Evolutionary conservation across 352 stramenopile genomes (phyloP), one percentile per base, ranked within the genome.

Genomic region (Pythium dissimile): DNA sequence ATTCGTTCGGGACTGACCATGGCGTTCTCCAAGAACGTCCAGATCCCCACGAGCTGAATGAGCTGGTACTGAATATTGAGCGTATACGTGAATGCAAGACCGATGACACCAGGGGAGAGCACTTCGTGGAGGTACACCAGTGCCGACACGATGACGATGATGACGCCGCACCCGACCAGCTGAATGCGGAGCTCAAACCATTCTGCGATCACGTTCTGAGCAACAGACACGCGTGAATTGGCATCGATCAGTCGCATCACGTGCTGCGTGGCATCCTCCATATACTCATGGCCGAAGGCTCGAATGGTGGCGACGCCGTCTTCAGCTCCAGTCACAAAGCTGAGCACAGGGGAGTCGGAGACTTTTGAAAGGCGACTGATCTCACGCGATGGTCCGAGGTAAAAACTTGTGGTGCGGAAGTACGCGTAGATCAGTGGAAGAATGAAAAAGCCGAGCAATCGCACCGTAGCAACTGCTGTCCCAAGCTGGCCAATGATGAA

Each of bases 361-460:
- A 75, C 56, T 43, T 72, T 77, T 37, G 41, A 23, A 6, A 86
- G 62, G 1, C 73, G 66, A 23, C 45, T 47, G 28, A 82, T 66
- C 15, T 82, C 76, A n/a, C 75, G 71, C 20, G 69, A 81, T 2
- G 75, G 61, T 18, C 35, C 51, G 32, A 84, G 32, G 30, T 78
- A 82, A 35, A 78, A 69, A 20, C 55, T 58, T 3, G 59, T 64
- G 3, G 75, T 48, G 32, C 64, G 58, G 15, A 92, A 73, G 65
- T 97, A 97, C 1, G 91, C 34, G n/a, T 88, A 89, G n/a, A 74
- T 65, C 15, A 97, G 72, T 13, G 89, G 88, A 12, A 94, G 23
- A 21, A 96, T 66, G n/a, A 92, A 64, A 0, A 96, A 35, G 6
- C 89, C 78, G 10, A 83, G 77, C 32, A 88, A 73, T 32, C 84